These are phyloP conservation scores for Salinomyces thailandicus DNA, from an alignment of 2,329 filamentous ascomycete genomes.

Conservation along the genomic window DNA sequence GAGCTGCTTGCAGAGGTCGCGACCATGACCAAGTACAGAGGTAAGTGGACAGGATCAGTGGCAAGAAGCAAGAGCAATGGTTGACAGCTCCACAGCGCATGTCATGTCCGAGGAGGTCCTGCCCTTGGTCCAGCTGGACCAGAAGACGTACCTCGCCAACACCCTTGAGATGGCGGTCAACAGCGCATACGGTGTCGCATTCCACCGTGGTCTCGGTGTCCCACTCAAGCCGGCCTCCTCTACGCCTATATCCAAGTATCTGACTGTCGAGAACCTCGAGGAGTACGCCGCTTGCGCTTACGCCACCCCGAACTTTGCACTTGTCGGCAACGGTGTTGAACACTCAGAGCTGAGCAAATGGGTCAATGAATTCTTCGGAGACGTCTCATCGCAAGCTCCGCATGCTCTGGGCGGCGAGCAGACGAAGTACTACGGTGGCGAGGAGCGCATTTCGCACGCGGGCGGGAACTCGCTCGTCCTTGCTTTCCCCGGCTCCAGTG, in stretches of 20 bases:
- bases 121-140: constrained; percentile 63
- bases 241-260: constrained; percentile 65
- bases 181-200: constrained; percentile 74
- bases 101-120: constrained; percentile 85
- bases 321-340: constrained; percentile 81
- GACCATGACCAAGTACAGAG: constrained; percentile 72
- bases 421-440: constrained; percentile 86
- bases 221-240: constrained; percentile 63
- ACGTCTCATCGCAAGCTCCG: constrained; percentile 45
- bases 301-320: constrained; percentile 78
- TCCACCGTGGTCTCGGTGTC: constrained; percentile 84
- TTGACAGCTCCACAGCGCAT: constrained; percentile 51
- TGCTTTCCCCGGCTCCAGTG: constrained; percentile 83
- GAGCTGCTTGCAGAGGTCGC: constrained; percentile 91
- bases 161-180: constrained; percentile 66
- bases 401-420: constrained; percentile 49
- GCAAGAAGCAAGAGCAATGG: neutral
- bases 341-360: constrained; percentile 71
- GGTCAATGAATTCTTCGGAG: constrained; percentile 85
- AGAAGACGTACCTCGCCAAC: constrained; percentile 57
- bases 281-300: constrained; percentile 71
- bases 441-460: constrained; percentile 74
- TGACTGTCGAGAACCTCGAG: constrained; percentile 63
- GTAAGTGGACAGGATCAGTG: constrained; percentile 31
- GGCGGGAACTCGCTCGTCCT: constrained; percentile 76